These are phyloP conservation scores for Penicillium tannophilum DNA, from an alignment of 495 filamentous ascomycete species.

Conservation along the genomic window DNA sequence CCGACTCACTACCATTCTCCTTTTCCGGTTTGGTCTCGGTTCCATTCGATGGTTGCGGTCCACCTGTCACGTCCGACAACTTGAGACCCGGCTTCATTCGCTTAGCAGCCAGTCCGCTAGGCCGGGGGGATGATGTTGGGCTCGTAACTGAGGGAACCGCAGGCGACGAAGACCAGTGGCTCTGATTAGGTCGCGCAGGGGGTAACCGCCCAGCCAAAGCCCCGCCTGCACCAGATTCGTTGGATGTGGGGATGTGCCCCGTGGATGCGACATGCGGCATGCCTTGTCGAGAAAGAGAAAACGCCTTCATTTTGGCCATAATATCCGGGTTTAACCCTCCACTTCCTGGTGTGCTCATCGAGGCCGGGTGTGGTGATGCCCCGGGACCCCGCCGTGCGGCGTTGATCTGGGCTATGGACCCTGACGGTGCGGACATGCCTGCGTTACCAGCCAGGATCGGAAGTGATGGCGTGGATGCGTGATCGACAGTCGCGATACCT, in stretches of 20 bases:
- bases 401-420: conserved; percentile 77
- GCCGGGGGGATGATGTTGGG: conserved; percentile 39
- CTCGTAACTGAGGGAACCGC: conserved; percentile 31
- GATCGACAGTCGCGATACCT: background rate
- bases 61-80: conserved; percentile 50
- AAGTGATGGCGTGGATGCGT: conserved; percentile 31
- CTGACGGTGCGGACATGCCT: conserved; percentile 73
- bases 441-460: conserved; percentile 34
- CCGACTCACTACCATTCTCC: conserved; percentile 52
- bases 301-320: conserved; percentile 77
- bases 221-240: conserved; percentile 30
- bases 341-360: conserved; percentile 56
- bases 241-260: conserved; percentile 35
- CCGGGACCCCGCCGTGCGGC: conserved; percentile 64
- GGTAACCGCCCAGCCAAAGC: conserved; percentile 43
- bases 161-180: conserved; percentile 57
- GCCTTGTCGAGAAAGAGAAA: conserved; percentile 66
- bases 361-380: conserved; percentile 49
- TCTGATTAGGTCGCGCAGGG: conserved; percentile 38
- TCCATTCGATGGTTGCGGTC: conserved; percentile 28
- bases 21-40: conserved; percentile 20
- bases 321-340: conserved; percentile 75
- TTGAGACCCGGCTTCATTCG: conserved; percentile 54
- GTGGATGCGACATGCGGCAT: conserved; percentile 40
- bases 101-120: conserved; percentile 55